Percentiles rank a stretch among this genome's conserved stretches.
Conservation (phyloP, 352 stramenopile species). For the Globisporangium okanoganense region DNA sequence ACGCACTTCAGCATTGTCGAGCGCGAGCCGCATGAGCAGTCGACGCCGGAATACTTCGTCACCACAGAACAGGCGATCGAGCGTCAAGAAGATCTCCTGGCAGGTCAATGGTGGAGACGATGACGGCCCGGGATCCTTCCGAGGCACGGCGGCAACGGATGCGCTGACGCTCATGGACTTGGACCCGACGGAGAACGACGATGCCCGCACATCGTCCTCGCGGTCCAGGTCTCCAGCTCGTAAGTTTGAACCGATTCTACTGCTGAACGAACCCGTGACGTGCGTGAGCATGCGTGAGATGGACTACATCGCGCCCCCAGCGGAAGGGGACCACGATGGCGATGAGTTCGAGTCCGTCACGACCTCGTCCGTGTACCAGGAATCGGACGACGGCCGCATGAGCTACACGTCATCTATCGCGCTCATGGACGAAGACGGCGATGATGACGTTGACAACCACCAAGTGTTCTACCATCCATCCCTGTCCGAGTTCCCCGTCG, state of each 20-base stretch:
- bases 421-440: constrained; percentile 40
- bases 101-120: constrained; percentile 11
- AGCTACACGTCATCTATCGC: constrained; percentile 55
- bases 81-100: constrained; percentile 15
- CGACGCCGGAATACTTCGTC: not conserved
- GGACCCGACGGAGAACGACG: constrained; percentile 12
- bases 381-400: constrained; percentile 19
- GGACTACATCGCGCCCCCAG: constrained; percentile 34
- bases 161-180: constrained; percentile 42
- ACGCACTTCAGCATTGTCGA: constrained; percentile 7
- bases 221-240: not conserved
- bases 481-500: constrained; percentile 19
- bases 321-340: constrained; percentile 15
- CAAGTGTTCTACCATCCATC: constrained; percentile 13
- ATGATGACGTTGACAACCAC: constrained; percentile 20
- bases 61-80: constrained; percentile 1
- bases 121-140: constrained; percentile 7
- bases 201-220: not conserved
- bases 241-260: constrained; percentile 31
- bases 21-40: not conserved
- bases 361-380: constrained; percentile 31
- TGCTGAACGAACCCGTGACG: constrained; percentile 42
- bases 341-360: constrained; percentile 22
- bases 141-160: constrained; percentile 35
- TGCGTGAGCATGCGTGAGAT: constrained; percentile 34